phyloP scores from a whole-genome alignment of 2,329 filamentous ascomycete species.

The Kalaharituber pfeilii region DNA sequence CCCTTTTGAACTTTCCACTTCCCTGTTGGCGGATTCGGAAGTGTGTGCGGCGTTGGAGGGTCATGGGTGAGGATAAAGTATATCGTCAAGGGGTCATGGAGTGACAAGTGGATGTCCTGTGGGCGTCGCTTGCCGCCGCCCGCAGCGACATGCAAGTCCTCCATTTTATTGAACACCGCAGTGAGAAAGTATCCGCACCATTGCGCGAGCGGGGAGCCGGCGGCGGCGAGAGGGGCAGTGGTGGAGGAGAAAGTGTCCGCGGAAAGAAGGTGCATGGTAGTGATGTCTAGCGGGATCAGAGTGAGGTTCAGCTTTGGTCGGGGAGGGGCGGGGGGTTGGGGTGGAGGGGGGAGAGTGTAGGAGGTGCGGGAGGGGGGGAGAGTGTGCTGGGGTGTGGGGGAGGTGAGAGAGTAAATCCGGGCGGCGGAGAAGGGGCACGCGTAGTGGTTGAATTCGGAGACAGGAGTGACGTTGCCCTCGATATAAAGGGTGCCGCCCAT shows the following conservation, averaged over 20 bases:
- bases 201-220: slow-evolving; percentile 51
- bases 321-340: slow-evolving; percentile 48
- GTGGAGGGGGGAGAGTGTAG: slow-evolving; percentile 19
- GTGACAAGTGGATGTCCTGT: slow-evolving; percentile 36
- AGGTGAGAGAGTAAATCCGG: slow-evolving; percentile 60
- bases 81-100: slow-evolving; percentile 63
- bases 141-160: slow-evolving; percentile 36
- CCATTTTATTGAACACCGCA: slow-evolving; percentile 53
- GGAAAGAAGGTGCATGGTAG: slow-evolving; percentile 49
- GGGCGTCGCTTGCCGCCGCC: slow-evolving; percentile 31
- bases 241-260: slow-evolving; percentile 41
- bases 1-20: slow-evolving; percentile 40
- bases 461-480: slow-evolving; percentile 67
- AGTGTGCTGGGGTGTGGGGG: slow-evolving; percentile 53
- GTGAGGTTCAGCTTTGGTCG: slow-evolving; percentile 47
- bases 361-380: slow-evolving; percentile 46
- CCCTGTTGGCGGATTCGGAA: not conserved
- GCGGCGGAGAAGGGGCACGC: slow-evolving; percentile 68
- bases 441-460: slow-evolving; percentile 89
- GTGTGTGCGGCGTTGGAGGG: slow-evolving; percentile 28
- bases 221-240: slow-evolving; percentile 34
- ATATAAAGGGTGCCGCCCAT: slow-evolving; percentile 80
- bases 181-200: slow-evolving; percentile 57
- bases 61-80: slow-evolving; percentile 56
- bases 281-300: slow-evolving; percentile 63